Evolutionary conservation across 345 rosid genomes (phyloP).

Genomic region (Ailanthus altissimus): DNA sequence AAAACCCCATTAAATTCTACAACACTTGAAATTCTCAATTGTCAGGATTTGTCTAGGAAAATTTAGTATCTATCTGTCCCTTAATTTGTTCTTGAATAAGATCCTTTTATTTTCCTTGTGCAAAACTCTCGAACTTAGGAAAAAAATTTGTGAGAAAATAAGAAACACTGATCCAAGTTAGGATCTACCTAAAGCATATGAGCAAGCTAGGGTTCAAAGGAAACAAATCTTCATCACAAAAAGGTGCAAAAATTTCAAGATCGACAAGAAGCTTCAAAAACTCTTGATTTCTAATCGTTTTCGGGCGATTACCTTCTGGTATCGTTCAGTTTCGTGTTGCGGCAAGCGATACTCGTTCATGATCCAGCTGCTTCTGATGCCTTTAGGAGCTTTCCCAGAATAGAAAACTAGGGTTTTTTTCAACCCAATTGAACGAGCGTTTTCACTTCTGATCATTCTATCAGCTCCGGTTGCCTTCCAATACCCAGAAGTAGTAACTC

Average conservation of each 20-base stretch:
- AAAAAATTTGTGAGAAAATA: neutral
- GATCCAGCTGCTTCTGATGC: slow-evolving; percentile 96
- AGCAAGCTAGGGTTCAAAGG: neutral
- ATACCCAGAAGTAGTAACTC: slow-evolving; percentile 94
- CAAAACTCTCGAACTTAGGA: neutral
- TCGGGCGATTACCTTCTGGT: slow-evolving; percentile 69
- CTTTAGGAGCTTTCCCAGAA: slow-evolving; percentile 98
- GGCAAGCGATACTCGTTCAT: slow-evolving; percentile 99
- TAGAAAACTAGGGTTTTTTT: slow-evolving; percentile 99
- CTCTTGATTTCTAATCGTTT: neutral
- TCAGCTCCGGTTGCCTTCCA: slow-evolving; percentile 99
- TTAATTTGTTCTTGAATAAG: too few relatives aligned
- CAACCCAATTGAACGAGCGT: slow-evolving; percentile 73
- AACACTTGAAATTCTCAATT: neutral
- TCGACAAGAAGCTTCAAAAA: too few relatives aligned
- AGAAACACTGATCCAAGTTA: neutral
- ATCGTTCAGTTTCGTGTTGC: slow-evolving; percentile 88
- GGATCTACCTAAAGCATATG: neutral
- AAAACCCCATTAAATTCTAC: neutral
- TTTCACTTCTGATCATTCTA: slow-evolving; percentile 85
- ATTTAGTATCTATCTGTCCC: neutral
- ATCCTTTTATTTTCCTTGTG: too few relatives aligned
- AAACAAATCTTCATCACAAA: too few relatives aligned
- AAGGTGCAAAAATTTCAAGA: neutral
- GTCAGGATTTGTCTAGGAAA: neutral